A percentile compares a stretch with the other conserved stretches of the same genome.
Evolutionary conservation across 1,139 yeast genomes (phyloP).

Genomic region (Debaryomycetaceae sp.): DNA sequence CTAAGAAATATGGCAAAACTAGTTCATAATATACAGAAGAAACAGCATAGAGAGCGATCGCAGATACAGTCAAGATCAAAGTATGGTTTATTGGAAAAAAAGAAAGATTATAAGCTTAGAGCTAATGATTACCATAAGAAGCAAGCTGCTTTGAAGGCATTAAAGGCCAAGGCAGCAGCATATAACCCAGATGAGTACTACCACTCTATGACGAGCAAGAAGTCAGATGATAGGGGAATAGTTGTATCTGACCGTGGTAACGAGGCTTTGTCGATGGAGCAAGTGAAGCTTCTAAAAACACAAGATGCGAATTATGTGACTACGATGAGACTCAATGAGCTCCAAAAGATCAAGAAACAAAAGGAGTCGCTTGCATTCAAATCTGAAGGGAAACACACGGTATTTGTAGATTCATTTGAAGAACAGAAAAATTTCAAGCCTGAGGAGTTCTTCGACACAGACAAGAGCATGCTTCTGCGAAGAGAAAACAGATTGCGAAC

Average conservation of each 20-base stretch:
- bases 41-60: conserved; percentile 91
- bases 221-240: conserved; percentile 68
- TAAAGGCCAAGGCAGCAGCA: conserved; percentile 66
- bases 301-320: conserved; percentile 87
- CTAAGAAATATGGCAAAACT: conserved; percentile 58
- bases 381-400: conserved; percentile 72
- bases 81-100: conserved; percentile 87
- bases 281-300: conserved; percentile 77
- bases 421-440: conserved; percentile 61
- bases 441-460: conserved; percentile 67
- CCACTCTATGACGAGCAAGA: conserved; percentile 78
- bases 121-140: conserved; percentile 88
- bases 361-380: conserved; percentile 53
- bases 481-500: conserved; percentile 70
- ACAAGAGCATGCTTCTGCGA: conserved; percentile 55
- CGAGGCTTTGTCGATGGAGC: conserved; percentile 64
- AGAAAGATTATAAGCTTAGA: conserved; percentile 87
- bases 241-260: conserved; percentile 64
- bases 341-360: conserved; percentile 59
- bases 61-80: conserved; percentile 72
- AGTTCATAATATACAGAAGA: conserved; percentile 89
- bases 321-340: conserved; percentile 69
- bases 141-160: conserved; percentile 75
- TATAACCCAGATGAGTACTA: conserved; percentile 96
- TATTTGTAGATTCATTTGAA: conserved; percentile 68